A percentile compares a stretch with the other conserved stretches of the same genome.
Conservation (phyloP, 495 filamentous ascomycete species). For the Neurospora tetraspora region DNA sequence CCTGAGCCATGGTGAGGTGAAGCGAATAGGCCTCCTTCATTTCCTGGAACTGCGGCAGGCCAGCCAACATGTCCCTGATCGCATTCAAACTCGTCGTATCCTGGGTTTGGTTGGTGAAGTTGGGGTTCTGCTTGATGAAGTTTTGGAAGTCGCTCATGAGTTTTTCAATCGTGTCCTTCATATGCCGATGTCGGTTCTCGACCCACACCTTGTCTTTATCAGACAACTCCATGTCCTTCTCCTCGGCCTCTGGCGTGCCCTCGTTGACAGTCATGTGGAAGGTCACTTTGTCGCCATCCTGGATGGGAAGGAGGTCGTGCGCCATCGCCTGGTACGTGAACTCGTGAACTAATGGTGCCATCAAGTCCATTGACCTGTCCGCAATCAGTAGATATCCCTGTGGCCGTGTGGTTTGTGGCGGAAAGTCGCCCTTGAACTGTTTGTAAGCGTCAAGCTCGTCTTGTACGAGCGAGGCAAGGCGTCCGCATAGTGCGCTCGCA, state of each 20-base stretch:
- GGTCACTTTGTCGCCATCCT: constrained; percentile 77
- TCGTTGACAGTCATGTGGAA: constrained; percentile 73
- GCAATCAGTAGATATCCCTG: constrained; percentile 77
- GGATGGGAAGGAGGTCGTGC: constrained; percentile 79
- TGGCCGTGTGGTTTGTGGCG: constrained; percentile 68
- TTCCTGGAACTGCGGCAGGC: constrained; percentile 85
- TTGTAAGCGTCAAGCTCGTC: constrained; percentile 80
- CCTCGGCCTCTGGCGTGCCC: constrained; percentile 51
- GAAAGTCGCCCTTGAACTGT: constrained; percentile 71
- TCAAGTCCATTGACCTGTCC: constrained; percentile 85
- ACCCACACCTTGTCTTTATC: constrained; percentile 93
- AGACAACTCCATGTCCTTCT: constrained; percentile 81
- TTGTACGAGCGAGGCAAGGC: constrained; percentile 88
- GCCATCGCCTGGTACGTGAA: constrained; percentile 99
- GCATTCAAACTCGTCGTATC: constrained; percentile 71
- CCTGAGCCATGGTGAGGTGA: constrained; percentile 95
- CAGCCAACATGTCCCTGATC: constrained; percentile 94
- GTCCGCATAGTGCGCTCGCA: constrained; percentile 72
- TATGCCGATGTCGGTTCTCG: constrained; percentile 84
- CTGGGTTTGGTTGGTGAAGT: constrained; percentile 67
- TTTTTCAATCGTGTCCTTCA: constrained; percentile 95
- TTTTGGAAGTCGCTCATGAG: constrained; percentile 85
- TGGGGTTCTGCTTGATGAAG: constrained; percentile 86
- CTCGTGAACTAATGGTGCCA: constrained; percentile 81
- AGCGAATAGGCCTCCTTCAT: constrained; percentile 92